Evolutionary conservation across 371 early-diverging fungal genomes (phyloP).

Genomic region (Rhizopus arrhizus): DNA sequence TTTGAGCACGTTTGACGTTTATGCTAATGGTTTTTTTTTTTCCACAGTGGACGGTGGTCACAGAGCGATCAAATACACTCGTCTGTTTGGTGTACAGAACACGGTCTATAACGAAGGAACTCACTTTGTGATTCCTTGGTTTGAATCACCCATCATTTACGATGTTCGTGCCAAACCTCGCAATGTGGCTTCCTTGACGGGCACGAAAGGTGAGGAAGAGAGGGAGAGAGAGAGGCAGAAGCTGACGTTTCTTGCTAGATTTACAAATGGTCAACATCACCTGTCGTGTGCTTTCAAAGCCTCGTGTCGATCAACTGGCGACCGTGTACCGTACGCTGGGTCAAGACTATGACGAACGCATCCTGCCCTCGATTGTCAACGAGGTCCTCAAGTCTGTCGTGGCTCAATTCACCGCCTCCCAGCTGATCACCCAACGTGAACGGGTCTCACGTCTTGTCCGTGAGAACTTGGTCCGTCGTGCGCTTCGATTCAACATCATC

Average conservation of each 20-base stretch:
- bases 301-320: constrained; percentile 77
- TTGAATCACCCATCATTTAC: constrained; percentile 94
- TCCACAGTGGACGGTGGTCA: constrained; percentile 93
- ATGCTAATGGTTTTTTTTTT: neutral
- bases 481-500: constrained; percentile 88
- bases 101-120: constrained; percentile 94
- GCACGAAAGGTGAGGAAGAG: constrained; percentile 85
- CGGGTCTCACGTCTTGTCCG: constrained; percentile 86
- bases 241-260: constrained; percentile 57
- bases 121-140: constrained; percentile 95
- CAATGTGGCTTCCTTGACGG: constrained; percentile 95
- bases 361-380: constrained; percentile 97
- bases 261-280: constrained; percentile 99
- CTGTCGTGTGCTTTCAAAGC: constrained; percentile 94
- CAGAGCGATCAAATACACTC: constrained; percentile 96
- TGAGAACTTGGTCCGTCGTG: constrained; percentile 88
- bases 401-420: constrained; percentile 98
- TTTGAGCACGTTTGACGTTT: neutral
- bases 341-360: constrained; percentile 95
- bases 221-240: neutral
- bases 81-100: constrained; percentile 90
- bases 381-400: constrained; percentile 97
- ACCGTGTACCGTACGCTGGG: constrained; percentile 91
- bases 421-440: constrained; percentile 98
- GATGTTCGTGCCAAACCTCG: constrained; percentile 98